phyloP scores from a whole-genome alignment of 352 stramenopile species.

The Globisporangium nunn region DNA sequence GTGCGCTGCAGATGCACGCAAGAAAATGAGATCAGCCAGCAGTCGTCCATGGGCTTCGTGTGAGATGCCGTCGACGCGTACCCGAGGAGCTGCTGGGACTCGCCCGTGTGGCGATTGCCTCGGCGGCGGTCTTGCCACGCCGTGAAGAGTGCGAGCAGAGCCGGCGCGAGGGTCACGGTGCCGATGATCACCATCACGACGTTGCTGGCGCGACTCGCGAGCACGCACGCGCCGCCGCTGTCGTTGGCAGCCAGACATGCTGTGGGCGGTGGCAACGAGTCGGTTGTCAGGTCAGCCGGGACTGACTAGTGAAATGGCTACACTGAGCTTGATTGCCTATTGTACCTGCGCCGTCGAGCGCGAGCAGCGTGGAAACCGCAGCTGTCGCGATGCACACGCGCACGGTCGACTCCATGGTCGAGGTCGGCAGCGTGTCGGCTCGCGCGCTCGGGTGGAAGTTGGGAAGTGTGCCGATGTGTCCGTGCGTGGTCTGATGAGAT shows the following conservation, averaged over 20 bases:
- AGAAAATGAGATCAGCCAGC: background rate
- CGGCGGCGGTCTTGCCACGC: slow-evolving; percentile 29
- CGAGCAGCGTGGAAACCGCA: background rate
- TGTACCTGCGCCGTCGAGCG: background rate
- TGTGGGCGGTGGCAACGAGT: background rate
- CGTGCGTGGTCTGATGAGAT: background rate
- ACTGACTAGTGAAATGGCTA: background rate
- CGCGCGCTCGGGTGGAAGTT: background rate
- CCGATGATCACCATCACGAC: slow-evolving; percentile 60
- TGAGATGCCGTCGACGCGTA: slow-evolving; percentile 10
- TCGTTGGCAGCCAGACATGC: background rate
- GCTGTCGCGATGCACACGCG: background rate
- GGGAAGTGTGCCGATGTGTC: background rate
- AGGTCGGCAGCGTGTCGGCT: background rate
- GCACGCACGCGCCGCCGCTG: slow-evolving; percentile 17
- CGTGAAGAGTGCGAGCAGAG: slow-evolving; percentile 25
- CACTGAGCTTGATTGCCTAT: background rate
- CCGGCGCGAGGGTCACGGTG: slow-evolving; percentile 33
- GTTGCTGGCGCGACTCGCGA: slow-evolving; percentile 30
- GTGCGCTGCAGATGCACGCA: background rate
- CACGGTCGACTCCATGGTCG: background rate
- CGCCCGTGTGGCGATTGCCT: background rate
- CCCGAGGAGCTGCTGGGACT: slow-evolving; percentile 27
- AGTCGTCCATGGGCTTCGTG: too few species aligned
- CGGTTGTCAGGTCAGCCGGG: too few species aligned